Conservation (phyloP, 2,329 filamentous ascomycete species). For the Claviceps sp. region DNA sequence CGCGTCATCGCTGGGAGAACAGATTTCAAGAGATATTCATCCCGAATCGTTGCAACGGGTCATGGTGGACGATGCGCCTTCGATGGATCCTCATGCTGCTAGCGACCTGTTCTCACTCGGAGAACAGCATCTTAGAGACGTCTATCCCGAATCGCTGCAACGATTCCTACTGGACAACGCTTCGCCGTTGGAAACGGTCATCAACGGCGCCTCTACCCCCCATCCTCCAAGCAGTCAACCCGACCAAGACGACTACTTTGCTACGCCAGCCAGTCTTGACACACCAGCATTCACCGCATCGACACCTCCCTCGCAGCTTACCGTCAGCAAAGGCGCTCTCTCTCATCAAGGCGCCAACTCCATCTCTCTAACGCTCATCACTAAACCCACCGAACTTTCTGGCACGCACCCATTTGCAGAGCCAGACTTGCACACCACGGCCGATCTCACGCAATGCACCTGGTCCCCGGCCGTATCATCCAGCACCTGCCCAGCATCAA, state of each 20-base stretch:
- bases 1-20: not conserved
- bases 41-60: too few species aligned
- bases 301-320: conserved; percentile 36
- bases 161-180: too few species aligned
- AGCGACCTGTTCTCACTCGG: too few species aligned
- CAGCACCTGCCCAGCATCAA: conserved; percentile 19
- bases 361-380: conserved; percentile 14
- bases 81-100: too few species aligned
- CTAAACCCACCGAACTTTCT: conserved; percentile 9
- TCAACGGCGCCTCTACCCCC: conserved; percentile 18
- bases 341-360: conserved; percentile 9
- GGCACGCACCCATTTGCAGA: conserved; percentile 7
- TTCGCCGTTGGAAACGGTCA: conserved; percentile 4
- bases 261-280: conserved; percentile 36
- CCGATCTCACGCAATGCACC: conserved; percentile 10
- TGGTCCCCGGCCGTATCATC: conserved; percentile 17
- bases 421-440: conserved; percentile 11
- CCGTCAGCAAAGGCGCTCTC: conserved; percentile 14
- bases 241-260: conserved; percentile 42
- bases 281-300: conserved; percentile 32
- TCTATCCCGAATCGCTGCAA: too few species aligned
- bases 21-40: too few species aligned
- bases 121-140: too few species aligned
- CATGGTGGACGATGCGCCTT: too few species aligned
- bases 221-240: conserved; percentile 24